phyloP scores from a whole-genome alignment of 176 grass and related monocot genomes.

The Rhynchospora tenuis region DNA sequence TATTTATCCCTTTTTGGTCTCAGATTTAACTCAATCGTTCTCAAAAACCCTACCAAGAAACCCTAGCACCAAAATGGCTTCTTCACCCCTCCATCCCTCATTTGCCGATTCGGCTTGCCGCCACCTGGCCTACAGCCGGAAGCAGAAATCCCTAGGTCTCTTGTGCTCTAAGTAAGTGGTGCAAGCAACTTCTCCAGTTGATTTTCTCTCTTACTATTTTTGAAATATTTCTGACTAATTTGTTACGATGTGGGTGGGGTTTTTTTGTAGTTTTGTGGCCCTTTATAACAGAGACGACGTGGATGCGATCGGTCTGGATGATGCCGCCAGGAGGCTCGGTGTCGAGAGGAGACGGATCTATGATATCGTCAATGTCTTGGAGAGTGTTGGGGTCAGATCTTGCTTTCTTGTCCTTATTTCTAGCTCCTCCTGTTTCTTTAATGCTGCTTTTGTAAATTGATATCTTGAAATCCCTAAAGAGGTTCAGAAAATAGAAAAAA shows the following conservation, averaged over 20 bases:
- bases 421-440: neutral
- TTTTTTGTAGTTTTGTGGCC: slow-evolving; percentile 55
- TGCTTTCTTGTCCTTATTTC: neutral
- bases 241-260: neutral
- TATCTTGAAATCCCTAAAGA: neutral
- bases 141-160: slow-evolving; percentile 87
- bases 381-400: slow-evolving; percentile 81
- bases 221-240: neutral
- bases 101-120: slow-evolving; percentile 8
- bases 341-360: slow-evolving; percentile 98
- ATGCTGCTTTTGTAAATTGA: neutral
- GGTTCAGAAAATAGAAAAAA: neutral
- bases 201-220: neutral
- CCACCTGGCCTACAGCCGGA: slow-evolving; percentile 71
- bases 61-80: neutral
- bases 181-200: neutral
- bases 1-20: neutral
- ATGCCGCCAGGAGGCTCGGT: slow-evolving; percentile 59
- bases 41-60: slow-evolving; percentile 26
- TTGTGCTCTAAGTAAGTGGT: slow-evolving; percentile 72
- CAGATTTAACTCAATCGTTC: neutral
- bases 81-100: neutral
- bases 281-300: slow-evolving; percentile 71
- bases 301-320: slow-evolving; percentile 65
- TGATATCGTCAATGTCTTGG: slow-evolving; percentile 94